Percentiles rank a stretch among this genome's conserved stretches.
Evolutionary conservation across 495 filamentous ascomycete genomes (phyloP).

Genomic region (Aspergillus diversus): DNA sequence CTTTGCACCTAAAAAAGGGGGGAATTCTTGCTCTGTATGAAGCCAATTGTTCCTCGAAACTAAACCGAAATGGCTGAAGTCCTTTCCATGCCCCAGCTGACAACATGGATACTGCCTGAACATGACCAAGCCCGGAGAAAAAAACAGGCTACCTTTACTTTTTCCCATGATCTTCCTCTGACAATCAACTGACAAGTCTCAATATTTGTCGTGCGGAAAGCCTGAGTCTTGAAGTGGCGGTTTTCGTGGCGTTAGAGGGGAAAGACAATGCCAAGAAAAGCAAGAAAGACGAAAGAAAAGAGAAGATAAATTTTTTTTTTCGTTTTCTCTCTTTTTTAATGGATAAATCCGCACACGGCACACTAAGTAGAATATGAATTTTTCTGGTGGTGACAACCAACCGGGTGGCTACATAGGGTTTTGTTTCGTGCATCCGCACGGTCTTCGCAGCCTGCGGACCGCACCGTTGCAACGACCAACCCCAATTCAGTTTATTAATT

Average conservation of each 20-base stretch:
- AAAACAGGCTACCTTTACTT: slow-evolving; percentile 12
- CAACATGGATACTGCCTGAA: slow-evolving; percentile 21
- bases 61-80: slow-evolving; percentile 17
- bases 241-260: slow-evolving; percentile 16
- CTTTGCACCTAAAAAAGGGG: slow-evolving; percentile 10
- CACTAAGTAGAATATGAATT: slow-evolving; percentile 14
- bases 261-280: slow-evolving; percentile 6
- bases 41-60: slow-evolving; percentile 15
- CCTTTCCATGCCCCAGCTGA: slow-evolving; percentile 4
- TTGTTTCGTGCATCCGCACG: slow-evolving; percentile 17
- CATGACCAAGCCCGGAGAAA: slow-evolving; percentile 9
- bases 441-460: not conserved
- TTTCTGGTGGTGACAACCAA: slow-evolving; percentile 13
- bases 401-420: slow-evolving; percentile 30
- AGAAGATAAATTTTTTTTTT: not conserved
- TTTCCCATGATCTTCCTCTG: slow-evolving; percentile 10
- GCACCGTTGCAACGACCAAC: slow-evolving; percentile 18
- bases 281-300: slow-evolving; percentile 1
- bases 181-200: slow-evolving; percentile 20
- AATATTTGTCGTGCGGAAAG: slow-evolving; percentile 7
- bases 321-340: not conserved
- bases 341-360: slow-evolving; percentile 4
- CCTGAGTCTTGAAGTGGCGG: slow-evolving; percentile 7
- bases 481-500: slow-evolving; percentile 9
- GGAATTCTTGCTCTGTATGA: slow-evolving; percentile 15